Percentiles rank a stretch among this genome's conserved stretches.
Evolutionary conservation across 2,329 filamentous ascomycete species (phyloP).

Genomic region (Cytospora chrysosperma): DNA sequence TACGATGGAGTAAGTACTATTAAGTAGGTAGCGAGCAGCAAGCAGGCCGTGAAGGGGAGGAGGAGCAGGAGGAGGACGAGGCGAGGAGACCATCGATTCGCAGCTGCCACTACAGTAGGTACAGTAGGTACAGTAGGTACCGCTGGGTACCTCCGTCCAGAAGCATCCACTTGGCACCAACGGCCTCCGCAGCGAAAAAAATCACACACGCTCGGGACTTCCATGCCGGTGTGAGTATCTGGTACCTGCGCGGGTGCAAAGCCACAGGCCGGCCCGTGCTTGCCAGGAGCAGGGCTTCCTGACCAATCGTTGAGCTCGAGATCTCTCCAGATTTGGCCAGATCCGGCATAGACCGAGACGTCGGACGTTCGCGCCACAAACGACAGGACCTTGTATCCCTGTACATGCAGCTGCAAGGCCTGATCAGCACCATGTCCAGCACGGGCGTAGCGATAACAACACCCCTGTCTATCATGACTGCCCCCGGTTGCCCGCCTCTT

Average conservation of each 20-base stretch:
- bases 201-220: background rate
- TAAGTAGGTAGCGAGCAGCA: background rate
- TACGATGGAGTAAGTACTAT: background rate
- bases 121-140: background rate
- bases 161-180: constrained; percentile 10
- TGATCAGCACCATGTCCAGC: background rate
- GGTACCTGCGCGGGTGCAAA: background rate
- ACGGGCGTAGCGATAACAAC: constrained; percentile 1
- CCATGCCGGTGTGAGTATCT: background rate
- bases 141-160: background rate
- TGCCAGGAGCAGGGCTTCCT: background rate
- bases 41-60: background rate
- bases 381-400: constrained; percentile 6
- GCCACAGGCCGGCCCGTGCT: background rate
- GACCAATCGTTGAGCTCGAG: constrained; percentile 15
- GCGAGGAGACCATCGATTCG: background rate
- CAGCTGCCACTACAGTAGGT: background rate
- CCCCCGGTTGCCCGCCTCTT: constrained; percentile 7
- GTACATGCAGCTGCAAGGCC: constrained; percentile 12
- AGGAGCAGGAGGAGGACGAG: background rate
- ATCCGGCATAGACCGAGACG: constrained; percentile 16
- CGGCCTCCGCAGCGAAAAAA: constrained; percentile 16
- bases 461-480: constrained; percentile 16
- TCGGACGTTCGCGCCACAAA: constrained; percentile 6
- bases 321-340: constrained; percentile 18